Base-by-base conservation (phyloP, 805 yeast genomes). In the Alloascoidea hylecoeti region DNA sequence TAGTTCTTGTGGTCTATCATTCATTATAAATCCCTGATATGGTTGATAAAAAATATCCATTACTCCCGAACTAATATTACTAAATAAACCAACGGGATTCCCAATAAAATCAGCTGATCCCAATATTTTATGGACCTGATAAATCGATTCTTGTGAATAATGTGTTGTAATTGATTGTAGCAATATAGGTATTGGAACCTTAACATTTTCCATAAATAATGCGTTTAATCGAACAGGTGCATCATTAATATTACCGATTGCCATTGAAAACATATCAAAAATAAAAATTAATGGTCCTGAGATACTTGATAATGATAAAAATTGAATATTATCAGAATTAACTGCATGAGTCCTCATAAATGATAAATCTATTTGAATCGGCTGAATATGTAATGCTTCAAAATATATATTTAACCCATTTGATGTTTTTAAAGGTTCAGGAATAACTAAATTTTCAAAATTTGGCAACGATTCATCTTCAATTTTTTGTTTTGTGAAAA, bases 41-140 rank as follows among this genome's bases (percentile, higher is more conserved):
- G 99, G 99, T 52, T 89, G 97, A 53, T 92, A 92, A 55, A 92
- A 92, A 15, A 92, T 80, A 56, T 92, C 99, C 72, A 86, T 71
- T 6, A 92, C 92, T 38, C 99, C 99, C 0, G 96, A 85, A 41
- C 95, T 78, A 41, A 92, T 65, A 47, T 86, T 88, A 54, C 83
- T 92, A 63, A 92, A 92, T 43, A 92, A 62, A 1, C 98, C 98
- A 18, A 92, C 97, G 0, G 99, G 99, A 47, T 94, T 92, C 15
- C 98, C 99, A 37, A 92, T 61, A 46, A 92, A 74, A 57, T 92
- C 98, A 0, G 97, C 98, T 15, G 96, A 85, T 0, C 99, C 99
- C 23, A 92, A 62, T 34, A 92, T 77, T 55, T 85, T 86, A 58
- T 92, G 94, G 23, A 92, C 63, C 56, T 92, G 98, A 52, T 83